These are phyloP conservation scores for Aphanomyces invadans DNA, from an alignment of 352 stramenopile genomes.

Conservation along the genomic window DNA sequence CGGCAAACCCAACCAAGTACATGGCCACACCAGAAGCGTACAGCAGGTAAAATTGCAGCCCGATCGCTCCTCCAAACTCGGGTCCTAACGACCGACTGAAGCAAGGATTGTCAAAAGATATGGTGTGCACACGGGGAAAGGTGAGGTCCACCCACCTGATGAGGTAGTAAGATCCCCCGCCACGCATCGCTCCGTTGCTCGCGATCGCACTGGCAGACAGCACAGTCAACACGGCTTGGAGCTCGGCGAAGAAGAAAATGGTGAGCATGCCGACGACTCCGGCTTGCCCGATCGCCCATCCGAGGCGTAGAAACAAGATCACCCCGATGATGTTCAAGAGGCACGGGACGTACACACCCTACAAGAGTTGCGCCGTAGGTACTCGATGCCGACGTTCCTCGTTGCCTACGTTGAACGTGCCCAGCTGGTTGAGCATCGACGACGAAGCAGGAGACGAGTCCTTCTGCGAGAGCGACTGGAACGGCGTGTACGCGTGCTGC, in stretches of 20 bases:
- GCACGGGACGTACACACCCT: slow-evolving; percentile 80
- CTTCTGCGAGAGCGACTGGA: slow-evolving; percentile 13
- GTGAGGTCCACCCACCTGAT: slow-evolving; percentile 28
- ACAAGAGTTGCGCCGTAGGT: neutral
- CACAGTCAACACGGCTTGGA: slow-evolving; percentile 62
- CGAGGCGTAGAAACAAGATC: slow-evolving; percentile 83
- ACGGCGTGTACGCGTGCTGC: slow-evolving; percentile 16
- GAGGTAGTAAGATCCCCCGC: slow-evolving; percentile 53
- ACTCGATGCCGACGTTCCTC: too few relatives aligned
- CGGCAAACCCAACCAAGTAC: slow-evolving; percentile 75
- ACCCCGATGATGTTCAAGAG: slow-evolving; percentile 88
- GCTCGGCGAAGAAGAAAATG: slow-evolving; percentile 61
- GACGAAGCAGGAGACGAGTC: too few relatives aligned
- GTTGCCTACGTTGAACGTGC: slow-evolving; percentile 23
- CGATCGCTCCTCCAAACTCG: slow-evolving; percentile 83
- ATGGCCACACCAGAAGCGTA: slow-evolving; percentile 61
- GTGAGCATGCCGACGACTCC: slow-evolving; percentile 60
- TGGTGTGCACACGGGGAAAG: too few relatives aligned
- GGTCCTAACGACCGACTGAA: slow-evolving; percentile 55
- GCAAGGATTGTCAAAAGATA: too few relatives aligned
- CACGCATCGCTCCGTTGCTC: slow-evolving; percentile 78
- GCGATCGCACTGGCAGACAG: slow-evolving; percentile 75
- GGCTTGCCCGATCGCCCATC: slow-evolving; percentile 77
- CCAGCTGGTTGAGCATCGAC: slow-evolving; percentile 6
- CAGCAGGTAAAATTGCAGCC: slow-evolving; percentile 86